Percentiles rank a stretch among this genome's conserved stretches.
Conservation (phyloP, 176 grass and related monocot species). For the Avena atlantica region DNA sequence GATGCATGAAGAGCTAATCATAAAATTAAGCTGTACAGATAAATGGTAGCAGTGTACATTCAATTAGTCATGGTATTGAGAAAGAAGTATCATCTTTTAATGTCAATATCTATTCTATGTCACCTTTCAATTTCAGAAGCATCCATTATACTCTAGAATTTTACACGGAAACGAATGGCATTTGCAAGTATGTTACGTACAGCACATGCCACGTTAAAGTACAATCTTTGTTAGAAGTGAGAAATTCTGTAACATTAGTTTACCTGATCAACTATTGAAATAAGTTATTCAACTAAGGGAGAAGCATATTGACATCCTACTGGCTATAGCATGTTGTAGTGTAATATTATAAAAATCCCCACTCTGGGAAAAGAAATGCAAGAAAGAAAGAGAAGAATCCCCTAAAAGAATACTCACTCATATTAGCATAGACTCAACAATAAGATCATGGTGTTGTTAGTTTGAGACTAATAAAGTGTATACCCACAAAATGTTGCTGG, state of each 20-base stretch:
- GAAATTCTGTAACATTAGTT: slow-evolving; percentile 16
- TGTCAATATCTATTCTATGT: background rate
- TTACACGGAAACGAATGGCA: slow-evolving; percentile 8
- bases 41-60: background rate
- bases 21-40: background rate
- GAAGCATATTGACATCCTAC: background rate
- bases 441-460: slow-evolving; percentile 15
- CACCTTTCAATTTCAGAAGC: slow-evolving; percentile 35
- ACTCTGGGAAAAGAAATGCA: slow-evolving; percentile 7
- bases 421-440: background rate
- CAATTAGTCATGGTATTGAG: background rate
- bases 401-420: background rate
- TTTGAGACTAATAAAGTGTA: background rate
- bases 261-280: background rate
- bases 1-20: background rate
- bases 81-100: slow-evolving; percentile 19
- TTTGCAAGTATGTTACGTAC: background rate
- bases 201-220: slow-evolving; percentile 7
- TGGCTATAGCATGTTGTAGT: slow-evolving; percentile 2
- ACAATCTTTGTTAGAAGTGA: background rate
- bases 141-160: slow-evolving; percentile 10
- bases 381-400: background rate
- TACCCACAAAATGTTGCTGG: background rate
- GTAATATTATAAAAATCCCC: background rate
- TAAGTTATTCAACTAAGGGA: background rate